Conservation (phyloP, 2,329 filamentous ascomycete genomes). For the Rhynchosporium agropyri region DNA sequence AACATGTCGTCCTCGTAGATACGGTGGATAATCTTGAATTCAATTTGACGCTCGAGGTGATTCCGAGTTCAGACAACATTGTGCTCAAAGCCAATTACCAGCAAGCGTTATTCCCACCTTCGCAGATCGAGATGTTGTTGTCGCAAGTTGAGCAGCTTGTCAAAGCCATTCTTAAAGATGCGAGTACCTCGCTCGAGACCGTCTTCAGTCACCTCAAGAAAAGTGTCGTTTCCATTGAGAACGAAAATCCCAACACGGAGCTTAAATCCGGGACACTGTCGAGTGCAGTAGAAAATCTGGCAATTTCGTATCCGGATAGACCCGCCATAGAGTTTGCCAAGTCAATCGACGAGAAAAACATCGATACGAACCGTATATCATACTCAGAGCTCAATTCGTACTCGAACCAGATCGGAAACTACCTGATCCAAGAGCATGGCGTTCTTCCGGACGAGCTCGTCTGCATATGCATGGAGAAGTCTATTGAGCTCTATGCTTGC, state of each 20-base stretch:
- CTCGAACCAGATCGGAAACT: conserved; percentile 65
- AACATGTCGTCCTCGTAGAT: conserved; percentile 55
- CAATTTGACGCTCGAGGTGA: conserved; percentile 73
- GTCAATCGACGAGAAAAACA: conserved; percentile 46
- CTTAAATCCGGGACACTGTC: conserved; percentile 33
- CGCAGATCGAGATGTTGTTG: conserved; percentile 59
- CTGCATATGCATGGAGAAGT: conserved; percentile 80
- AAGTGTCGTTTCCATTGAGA: conserved; percentile 38
- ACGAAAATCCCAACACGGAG: conserved; percentile 26
- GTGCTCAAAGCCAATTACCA: conserved; percentile 58
- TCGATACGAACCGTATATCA: conserved; percentile 52
- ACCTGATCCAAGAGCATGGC: conserved; percentile 52
- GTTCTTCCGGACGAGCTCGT: conserved; percentile 59
- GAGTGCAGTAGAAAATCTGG: conserved; percentile 39
- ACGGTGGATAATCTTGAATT: conserved; percentile 77
- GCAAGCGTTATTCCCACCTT: conserved; percentile 53
- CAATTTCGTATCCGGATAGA: conserved; percentile 49
- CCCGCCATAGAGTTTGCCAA: conserved; percentile 67
- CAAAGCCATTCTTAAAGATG: conserved; percentile 43
- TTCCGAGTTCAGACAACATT: conserved; percentile 58
- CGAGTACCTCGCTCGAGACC: conserved; percentile 15
- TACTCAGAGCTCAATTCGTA: conserved; percentile 65
- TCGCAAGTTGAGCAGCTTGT: conserved; percentile 62
- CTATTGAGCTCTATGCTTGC: conserved; percentile 67
- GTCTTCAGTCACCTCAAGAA: conserved; percentile 26